Base-by-base conservation (phyloP, 1,284 basidiomycete species). In the Chondrostereum purpureum region DNA sequence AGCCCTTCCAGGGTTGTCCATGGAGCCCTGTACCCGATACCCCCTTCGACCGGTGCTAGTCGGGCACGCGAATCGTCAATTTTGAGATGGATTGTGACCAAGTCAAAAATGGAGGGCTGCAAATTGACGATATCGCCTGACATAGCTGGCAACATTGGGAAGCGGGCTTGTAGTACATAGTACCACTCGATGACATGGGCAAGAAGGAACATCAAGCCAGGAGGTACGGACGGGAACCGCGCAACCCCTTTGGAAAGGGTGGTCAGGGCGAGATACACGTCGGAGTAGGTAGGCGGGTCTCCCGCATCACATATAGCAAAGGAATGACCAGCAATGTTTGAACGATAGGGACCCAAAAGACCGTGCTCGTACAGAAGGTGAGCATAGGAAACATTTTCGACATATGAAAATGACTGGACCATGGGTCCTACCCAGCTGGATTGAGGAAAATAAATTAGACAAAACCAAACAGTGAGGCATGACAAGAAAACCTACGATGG, bases 31-130 rank as follows among this genome's bases (percentile, higher is more conserved):
- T 77, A 79, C 19, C 75, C 75, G 2, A 78, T 61, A n/a, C 76
- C 77, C 5, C 75, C 76, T 24, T 68, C 55, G 24, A 53, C 54
- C 0, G 70, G 66, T 11, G 65, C 31, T 38, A 62, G 55, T 2
- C 72, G 67, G 11, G 77, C 77, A 34, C 69, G 65, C 4, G 72
- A 69, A 51, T 77, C 73, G 47, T 77, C 71, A 47, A 78, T 75
- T 24, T 77, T 58, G 33, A 76, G 54, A 49, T 79, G 77, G 22
- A 72, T 55, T 33, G 58, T 56, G 8, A 64, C 61, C 17, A 79
- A 64, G 6, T 63, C 59, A 51, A 73, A 74, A 43, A 74, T 60
- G 8, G 77, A 62, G 3, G 77, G 76, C 52, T 79, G 77, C n/a
- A 80, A 56, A 55, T 69, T 70, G 37, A 73, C 46, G 19, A 73